Base-by-base conservation (phyloP, 257 asterid species). In the Capsicum pubescens region DNA sequence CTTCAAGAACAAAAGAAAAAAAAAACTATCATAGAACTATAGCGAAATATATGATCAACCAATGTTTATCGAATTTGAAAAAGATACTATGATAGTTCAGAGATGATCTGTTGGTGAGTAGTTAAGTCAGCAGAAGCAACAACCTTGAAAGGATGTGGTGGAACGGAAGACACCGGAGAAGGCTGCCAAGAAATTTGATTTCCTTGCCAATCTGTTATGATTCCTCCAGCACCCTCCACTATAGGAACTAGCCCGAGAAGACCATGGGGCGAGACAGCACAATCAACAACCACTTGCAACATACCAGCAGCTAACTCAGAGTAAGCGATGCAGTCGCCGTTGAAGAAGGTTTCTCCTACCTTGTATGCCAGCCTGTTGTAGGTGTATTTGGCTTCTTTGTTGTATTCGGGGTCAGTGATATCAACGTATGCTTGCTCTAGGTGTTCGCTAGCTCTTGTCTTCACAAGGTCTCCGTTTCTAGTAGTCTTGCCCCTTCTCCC, bases 151-250 rank as follows among this genome's bases (percentile, higher is more conserved):
- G 21, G 9, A 68, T 68, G n/a, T 39, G 0, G 21, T 0, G 13
- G 52, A 68, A 36, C 6, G 17, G 76, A 35, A 13, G 52, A 68
- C 0, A 3, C 13, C 3, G 76, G 52, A 68, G 26, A 68, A 68
- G 76, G 76, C 15, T 17, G 67, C 26, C 32, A n/a, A 17, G 67
- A 60, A 60, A 60, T 10, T n/a, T 63, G 70, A 63, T 11, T 63
- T 1, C 70, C 70, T 63, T 63, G 39, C 69, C 76, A 68, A 16
- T 68, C 76, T 36, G 13, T 68, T 36, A 68, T 68, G 12, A 35
- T 68, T 68, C 76, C 76, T 3, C 52, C 76, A 68, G 76, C 14
- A 67, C 76, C 76, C n/a, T 68, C 52, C 6, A 68, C 76, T 7
- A 14, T 13, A 67, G 76, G 76, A 7, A 67, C 9, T 14, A 36